Conservation (phyloP, 129 eudicot genomes). For the Flaveria robusta region DNA sequence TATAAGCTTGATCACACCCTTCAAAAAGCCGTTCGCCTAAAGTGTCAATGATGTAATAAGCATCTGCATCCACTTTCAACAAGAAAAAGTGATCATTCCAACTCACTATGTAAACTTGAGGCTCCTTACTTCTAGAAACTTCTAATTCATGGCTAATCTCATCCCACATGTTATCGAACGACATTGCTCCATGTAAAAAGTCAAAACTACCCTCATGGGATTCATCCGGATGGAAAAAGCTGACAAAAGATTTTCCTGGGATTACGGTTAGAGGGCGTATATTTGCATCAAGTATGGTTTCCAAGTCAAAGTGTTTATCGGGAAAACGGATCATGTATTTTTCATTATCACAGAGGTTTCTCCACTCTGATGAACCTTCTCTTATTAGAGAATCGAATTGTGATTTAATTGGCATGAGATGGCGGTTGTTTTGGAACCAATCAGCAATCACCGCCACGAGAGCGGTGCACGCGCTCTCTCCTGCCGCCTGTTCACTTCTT, state of each 20-base stretch:
- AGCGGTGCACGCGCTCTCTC: slow-evolving; percentile 97
- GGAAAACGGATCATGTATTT: slow-evolving; percentile 71
- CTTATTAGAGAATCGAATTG: slow-evolving; percentile 85
- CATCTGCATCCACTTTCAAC: slow-evolving; percentile 73
- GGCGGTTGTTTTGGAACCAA: slow-evolving; percentile 80
- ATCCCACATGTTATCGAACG: slow-evolving; percentile 92
- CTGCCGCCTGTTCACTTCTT: slow-evolving; percentile 90
- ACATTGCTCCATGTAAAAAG: slow-evolving; percentile 92
- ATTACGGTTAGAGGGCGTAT: slow-evolving; percentile 61
- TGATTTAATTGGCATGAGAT: slow-evolving; percentile 79
- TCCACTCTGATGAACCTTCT: slow-evolving; percentile 97
- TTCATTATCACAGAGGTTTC: slow-evolving; percentile 79
- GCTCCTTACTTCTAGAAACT: slow-evolving; percentile 28
- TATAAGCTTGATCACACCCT: slow-evolving; percentile 88
- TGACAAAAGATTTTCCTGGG: slow-evolving; percentile 76
- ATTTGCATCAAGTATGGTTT: slow-evolving; percentile 79
- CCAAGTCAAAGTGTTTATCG: slow-evolving; percentile 92
- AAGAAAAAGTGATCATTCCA: slow-evolving; percentile 99
- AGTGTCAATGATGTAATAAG: slow-evolving; percentile 90
- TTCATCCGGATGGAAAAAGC: slow-evolving; percentile 88
- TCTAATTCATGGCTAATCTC: slow-evolving; percentile 61
- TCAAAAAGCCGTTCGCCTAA: slow-evolving; percentile 91
- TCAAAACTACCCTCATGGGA: slow-evolving; percentile 67
- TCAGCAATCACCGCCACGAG: slow-evolving; percentile 92
- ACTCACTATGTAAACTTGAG: slow-evolving; percentile 74